phyloP scores from a whole-genome alignment of 1,139 yeast species.

The Lodderomyces orthopsilosis region DNA sequence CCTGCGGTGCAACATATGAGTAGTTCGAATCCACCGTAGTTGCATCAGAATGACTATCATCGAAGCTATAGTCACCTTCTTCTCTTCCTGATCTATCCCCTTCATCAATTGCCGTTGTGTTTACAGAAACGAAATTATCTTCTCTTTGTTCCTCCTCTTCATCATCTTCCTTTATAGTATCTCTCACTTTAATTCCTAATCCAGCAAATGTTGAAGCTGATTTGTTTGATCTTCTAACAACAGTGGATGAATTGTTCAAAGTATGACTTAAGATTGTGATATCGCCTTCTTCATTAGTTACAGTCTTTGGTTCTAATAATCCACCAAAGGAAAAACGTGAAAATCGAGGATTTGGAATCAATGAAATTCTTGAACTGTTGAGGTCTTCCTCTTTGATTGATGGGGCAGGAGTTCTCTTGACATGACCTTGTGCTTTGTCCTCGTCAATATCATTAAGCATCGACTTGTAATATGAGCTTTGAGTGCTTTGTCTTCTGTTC shows the following conservation, averaged over 20 bases:
- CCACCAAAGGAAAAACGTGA: conserved; percentile 46
- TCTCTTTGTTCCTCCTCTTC: conserved; percentile 10
- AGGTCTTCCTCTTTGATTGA: conserved; percentile 3
- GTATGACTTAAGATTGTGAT: conserved; percentile 27
- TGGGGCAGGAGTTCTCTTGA: background rate
- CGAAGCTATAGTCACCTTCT: conserved; percentile 20
- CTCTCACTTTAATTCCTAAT: conserved; percentile 26
- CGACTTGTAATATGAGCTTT: conserved; percentile 20
- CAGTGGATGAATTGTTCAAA: conserved; percentile 28
- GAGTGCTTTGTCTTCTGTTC: conserved; percentile 12
- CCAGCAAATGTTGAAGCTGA: conserved; percentile 21
- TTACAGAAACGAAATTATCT: background rate
- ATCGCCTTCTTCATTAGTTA: conserved; percentile 29
- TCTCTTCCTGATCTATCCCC: conserved; percentile 2
- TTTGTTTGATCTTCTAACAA: conserved; percentile 21
- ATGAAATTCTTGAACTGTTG: conserved; percentile 9
- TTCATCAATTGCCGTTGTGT: background rate
- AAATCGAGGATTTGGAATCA: conserved; percentile 47
- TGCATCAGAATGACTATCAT: conserved; percentile 22
- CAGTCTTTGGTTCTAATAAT: conserved; percentile 21
- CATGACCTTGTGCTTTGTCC: conserved; percentile 12
- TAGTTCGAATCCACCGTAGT: conserved; percentile 22
- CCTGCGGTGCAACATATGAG: conserved; percentile 11
- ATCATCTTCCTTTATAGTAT: conserved; percentile 10
- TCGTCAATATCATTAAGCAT: conserved; percentile 26